Evolutionary conservation across 805 yeast species (phyloP).

Genomic region (Jamesozyma hellenica): DNA sequence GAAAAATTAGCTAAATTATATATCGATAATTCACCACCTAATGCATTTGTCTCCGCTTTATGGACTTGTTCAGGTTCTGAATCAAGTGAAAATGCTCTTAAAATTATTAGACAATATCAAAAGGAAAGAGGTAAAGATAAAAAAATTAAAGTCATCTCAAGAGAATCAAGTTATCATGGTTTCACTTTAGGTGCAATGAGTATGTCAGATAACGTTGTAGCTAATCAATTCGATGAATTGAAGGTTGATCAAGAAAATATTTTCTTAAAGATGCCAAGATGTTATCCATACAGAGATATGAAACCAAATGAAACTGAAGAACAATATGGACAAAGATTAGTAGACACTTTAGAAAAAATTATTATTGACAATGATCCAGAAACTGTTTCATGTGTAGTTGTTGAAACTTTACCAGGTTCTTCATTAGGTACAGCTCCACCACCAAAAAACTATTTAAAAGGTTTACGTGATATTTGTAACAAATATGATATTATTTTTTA

Average conservation of each 20-base stretch:
- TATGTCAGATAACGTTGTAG: conserved; percentile 7
- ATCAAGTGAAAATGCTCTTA: conserved; percentile 57
- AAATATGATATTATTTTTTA: conserved; percentile 42
- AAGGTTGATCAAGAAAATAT: conserved; percentile 7
- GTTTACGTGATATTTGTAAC: conserved; percentile 37
- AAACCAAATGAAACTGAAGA: conserved; percentile 32
- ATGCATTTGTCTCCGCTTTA: conserved; percentile 32
- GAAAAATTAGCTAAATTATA: conserved; percentile 37
- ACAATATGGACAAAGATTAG: conserved; percentile 31
- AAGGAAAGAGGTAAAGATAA: conserved; percentile 35
- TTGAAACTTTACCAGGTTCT: conserved; percentile 40
- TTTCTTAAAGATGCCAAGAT: conserved; percentile 25
- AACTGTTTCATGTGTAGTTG: conserved; percentile 35
- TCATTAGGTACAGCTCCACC: conserved; percentile 39
- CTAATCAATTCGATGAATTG: conserved; percentile 11
- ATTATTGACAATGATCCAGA: conserved; percentile 36
- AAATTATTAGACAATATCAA: conserved; percentile 42
- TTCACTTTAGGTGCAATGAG: conserved; percentile 39
- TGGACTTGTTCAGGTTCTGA: conserved; percentile 60
- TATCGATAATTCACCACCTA: conserved; percentile 32
- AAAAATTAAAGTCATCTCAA: conserved; percentile 35
- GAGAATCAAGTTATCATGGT: conserved; percentile 41
- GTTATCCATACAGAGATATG: conserved; percentile 30
- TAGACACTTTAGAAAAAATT: conserved; percentile 34
- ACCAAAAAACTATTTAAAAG: conserved; percentile 39